These are phyloP conservation scores for Rhynchosporium agropyri DNA, from an alignment of 2,329 filamentous ascomycete genomes.

Conservation along the genomic window DNA sequence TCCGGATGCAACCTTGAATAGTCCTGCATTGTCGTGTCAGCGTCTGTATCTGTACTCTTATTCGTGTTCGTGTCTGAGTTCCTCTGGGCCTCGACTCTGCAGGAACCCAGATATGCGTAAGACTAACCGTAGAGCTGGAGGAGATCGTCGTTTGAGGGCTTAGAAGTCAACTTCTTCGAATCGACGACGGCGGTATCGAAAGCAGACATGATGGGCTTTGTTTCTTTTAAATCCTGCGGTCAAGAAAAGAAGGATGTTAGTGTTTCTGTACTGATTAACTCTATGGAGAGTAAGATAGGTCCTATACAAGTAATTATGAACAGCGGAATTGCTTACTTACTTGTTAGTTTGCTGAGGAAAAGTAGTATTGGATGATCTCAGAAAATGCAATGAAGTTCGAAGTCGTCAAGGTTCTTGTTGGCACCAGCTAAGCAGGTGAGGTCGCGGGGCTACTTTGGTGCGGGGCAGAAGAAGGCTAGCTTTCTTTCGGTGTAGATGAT, in stretches of 20 bases:
- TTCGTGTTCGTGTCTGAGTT: too few species aligned
- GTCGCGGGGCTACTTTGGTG: slow-evolving; percentile 1
- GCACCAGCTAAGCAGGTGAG: neutral
- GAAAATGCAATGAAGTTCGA: neutral
- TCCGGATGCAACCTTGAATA: slow-evolving; percentile 60
- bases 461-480: slow-evolving; percentile 7
- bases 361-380: neutral
- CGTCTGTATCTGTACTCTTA: neutral
- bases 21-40: slow-evolving; percentile 45
- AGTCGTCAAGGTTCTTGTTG: neutral
- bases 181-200: slow-evolving; percentile 63
- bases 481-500: neutral
- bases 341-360: neutral
- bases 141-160: slow-evolving; percentile 65
- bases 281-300: too few species aligned
- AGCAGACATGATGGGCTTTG: slow-evolving; percentile 34
- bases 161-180: slow-evolving; percentile 67
- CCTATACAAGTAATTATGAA: too few species aligned
- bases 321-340: neutral
- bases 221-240: slow-evolving; percentile 16
- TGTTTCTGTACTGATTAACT: too few species aligned
- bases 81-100: too few species aligned
- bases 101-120: neutral
- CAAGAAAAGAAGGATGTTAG: neutral
- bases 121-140: slow-evolving; percentile 47